phyloP scores from a whole-genome alignment of 129 eudicot species.

The Cynara cardunculus region DNA sequence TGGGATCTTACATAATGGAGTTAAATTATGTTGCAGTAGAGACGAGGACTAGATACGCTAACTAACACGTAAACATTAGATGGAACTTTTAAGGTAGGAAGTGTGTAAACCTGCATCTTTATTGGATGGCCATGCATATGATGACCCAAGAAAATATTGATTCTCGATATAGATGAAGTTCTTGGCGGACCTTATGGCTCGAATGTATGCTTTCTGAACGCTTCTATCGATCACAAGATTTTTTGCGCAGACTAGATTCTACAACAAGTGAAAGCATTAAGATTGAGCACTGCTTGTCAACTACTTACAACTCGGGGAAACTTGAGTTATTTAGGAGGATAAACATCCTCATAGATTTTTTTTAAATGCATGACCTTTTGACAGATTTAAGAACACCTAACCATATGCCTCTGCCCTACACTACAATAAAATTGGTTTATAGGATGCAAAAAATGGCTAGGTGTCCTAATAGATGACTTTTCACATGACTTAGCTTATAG shows the following conservation, averaged over 20 bases:
- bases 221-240: constrained; percentile 68
- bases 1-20: too few species aligned
- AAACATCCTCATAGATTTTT: background rate
- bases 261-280: constrained; percentile 20
- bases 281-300: constrained; percentile 10
- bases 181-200: constrained; percentile 79
- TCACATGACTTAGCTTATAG: background rate
- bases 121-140: constrained; percentile 74
- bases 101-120: constrained; percentile 53
- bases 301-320: background rate
- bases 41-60: background rate
- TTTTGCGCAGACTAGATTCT: constrained; percentile 65
- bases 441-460: background rate
- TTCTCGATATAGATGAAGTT: constrained; percentile 85
- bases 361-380: background rate
- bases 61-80: background rate
- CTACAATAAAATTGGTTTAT: background rate
- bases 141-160: constrained; percentile 93
- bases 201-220: constrained; percentile 72
- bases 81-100: background rate
- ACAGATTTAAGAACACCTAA: background rate
- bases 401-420: background rate
- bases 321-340: background rate
- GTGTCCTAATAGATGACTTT: background rate
- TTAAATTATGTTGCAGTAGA: too few species aligned